Conservation (phyloP, 2,329 filamentous ascomycete genomes). For the Trichoderma citrinoviride region DNA sequence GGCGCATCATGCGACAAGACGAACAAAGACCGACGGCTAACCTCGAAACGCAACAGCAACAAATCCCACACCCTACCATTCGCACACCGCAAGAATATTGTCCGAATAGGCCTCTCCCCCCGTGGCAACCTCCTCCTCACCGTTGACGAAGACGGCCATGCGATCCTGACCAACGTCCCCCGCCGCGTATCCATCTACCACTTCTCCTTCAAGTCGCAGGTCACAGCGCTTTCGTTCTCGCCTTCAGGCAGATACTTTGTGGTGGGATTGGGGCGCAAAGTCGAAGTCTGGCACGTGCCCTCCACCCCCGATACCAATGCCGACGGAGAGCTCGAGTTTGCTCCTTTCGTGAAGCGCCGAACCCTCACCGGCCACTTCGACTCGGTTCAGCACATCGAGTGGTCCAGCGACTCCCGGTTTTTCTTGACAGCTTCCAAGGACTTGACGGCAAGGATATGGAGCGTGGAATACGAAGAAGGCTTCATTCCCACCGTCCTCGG, state of each 20-base stretch:
- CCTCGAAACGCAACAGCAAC: conserved; percentile 57
- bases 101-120: conserved; percentile 82
- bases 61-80: conserved; percentile 86
- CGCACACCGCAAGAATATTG: conserved; percentile 90
- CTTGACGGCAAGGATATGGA: conserved; percentile 92
- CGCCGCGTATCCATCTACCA: conserved; percentile 86
- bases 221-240: conserved; percentile 84
- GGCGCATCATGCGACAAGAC: neutral
- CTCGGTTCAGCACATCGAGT: conserved; percentile 79
- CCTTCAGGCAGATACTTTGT: conserved; percentile 89
- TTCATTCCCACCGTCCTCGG: conserved; percentile 87
- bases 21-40: conserved; percentile 31
- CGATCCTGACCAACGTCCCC: conserved; percentile 86
- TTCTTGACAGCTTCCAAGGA: conserved; percentile 92
- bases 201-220: conserved; percentile 86
- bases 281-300: conserved; percentile 96
- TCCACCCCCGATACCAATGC: conserved; percentile 77
- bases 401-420: conserved; percentile 95
- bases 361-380: conserved; percentile 89
- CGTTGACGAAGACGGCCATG: conserved; percentile 89
- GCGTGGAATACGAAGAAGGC: conserved; percentile 77
- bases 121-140: conserved; percentile 89
- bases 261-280: conserved; percentile 78
- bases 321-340: conserved; percentile 86
- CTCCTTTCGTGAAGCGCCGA: conserved; percentile 86